Evolutionary conservation across 2,329 filamentous ascomycete species (phyloP).

Genomic region (Colletotrichum siamense): DNA sequence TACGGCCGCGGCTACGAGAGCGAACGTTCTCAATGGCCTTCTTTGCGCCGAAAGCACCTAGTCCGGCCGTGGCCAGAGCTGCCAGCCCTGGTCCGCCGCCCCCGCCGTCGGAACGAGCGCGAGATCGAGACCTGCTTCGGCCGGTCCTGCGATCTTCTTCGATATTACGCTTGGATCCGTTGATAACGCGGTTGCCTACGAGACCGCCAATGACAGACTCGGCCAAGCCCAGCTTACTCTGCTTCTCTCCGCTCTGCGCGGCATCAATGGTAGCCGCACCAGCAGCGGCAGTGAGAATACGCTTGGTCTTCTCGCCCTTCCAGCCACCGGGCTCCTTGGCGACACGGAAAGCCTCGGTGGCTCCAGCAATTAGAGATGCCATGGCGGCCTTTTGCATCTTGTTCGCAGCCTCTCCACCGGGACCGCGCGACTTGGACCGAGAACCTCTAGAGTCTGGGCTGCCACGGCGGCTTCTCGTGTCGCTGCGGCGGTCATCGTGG

Average conservation of each 20-base stretch:
- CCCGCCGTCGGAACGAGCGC: conserved; percentile 59
- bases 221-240: conserved; percentile 83
- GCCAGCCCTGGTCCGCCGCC: conserved; percentile 60
- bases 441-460: conserved; percentile 46
- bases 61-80: conserved; percentile 65
- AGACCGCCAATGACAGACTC: conserved; percentile 91
- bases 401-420: conserved; percentile 50
- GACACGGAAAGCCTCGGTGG: conserved; percentile 89
- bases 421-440: conserved; percentile 57
- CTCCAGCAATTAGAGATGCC: conserved; percentile 87
- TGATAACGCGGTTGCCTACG: conserved; percentile 83
- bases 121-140: conserved; percentile 73
- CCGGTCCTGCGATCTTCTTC: conserved; percentile 64
- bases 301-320: conserved; percentile 91
- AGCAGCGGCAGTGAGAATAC: conserved; percentile 84
- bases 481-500: conserved; percentile 45
- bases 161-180: conserved; percentile 75
- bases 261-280: conserved; percentile 88
- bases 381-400: conserved; percentile 88
- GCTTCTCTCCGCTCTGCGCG: conserved; percentile 71
- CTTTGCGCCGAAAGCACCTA: conserved; percentile 67
- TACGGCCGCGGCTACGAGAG: conserved; percentile 62
- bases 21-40: conserved; percentile 57
- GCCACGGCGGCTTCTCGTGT: conserved; percentile 38
- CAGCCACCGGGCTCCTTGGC: conserved; percentile 89